A percentile compares a stretch with the other conserved stretches of the same genome.
Evolutionary conservation across 1,284 basidiomycete genomes (phyloP).

Genomic region (Cryptococcus sp.): DNA sequence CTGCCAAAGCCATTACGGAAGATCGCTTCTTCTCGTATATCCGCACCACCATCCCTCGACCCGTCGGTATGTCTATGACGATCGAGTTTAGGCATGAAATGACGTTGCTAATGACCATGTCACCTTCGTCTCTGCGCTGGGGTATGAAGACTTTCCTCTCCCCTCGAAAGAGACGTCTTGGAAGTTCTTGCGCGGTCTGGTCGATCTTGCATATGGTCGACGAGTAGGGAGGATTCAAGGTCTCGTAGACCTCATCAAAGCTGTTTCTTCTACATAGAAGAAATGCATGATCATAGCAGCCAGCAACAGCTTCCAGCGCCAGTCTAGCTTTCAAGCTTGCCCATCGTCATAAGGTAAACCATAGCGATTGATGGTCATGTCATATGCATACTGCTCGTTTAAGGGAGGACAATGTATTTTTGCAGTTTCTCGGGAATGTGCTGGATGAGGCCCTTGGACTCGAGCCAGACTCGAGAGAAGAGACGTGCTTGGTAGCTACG

Average conservation of each 20-base stretch:
- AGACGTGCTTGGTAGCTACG: conserved; percentile 82
- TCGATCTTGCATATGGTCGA: conserved; percentile 72
- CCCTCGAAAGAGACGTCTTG: conserved; percentile 54
- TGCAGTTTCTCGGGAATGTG: conserved; percentile 80
- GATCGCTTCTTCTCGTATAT: conserved; percentile 81
- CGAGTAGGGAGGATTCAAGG: conserved; percentile 32
- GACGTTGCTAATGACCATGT: background rate
- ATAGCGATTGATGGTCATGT: too few relatives aligned
- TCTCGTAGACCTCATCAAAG: conserved; percentile 32
- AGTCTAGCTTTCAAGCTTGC: too few relatives aligned
- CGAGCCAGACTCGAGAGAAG: conserved; percentile 93
- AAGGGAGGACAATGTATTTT: conserved; percentile 80
- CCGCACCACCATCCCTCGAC: conserved; percentile 76
- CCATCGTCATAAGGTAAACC: too few relatives aligned
- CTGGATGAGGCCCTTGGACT: conserved; percentile 73
- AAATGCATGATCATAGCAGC: too few relatives aligned
- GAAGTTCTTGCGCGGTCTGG: conserved; percentile 73
- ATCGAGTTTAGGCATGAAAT: background rate
- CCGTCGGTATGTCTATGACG: conserved; percentile 28
- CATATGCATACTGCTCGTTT: conserved; percentile 5
- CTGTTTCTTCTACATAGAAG: conserved; percentile 4
- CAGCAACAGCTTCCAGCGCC: too few relatives aligned
- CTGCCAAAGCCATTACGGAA: conserved; percentile 79
- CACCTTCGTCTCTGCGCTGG: background rate
- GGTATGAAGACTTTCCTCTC: conserved; percentile 33